Evolutionary conservation across 164 flowering plant species (phyloP).

Genomic region (Kingdonia uniflora): DNA sequence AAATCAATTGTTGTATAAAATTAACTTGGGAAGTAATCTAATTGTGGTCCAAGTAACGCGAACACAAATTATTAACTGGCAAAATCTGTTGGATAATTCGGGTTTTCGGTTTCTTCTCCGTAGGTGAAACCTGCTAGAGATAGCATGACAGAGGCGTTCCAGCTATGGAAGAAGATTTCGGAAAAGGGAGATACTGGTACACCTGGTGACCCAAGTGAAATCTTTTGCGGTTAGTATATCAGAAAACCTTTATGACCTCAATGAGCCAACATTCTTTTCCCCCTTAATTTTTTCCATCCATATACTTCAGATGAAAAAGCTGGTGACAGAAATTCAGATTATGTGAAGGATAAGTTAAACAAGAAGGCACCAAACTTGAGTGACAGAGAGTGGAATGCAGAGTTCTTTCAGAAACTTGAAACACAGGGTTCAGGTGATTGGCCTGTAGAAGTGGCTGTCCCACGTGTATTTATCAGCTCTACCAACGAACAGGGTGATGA

Average conservation of each 20-base stretch:
- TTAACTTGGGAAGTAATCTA: too few relatives aligned
- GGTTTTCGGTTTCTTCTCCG: slow-evolving; percentile 6
- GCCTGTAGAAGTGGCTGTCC: slow-evolving; percentile 87
- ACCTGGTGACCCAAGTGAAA: slow-evolving; percentile 31
- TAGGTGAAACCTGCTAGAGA: slow-evolving; percentile 96
- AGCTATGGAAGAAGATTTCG: slow-evolving; percentile 68
- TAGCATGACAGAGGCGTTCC: slow-evolving; percentile 83
- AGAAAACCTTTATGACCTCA: neutral
- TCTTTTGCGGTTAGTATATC: slow-evolving; percentile 32
- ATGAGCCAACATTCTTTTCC: too few relatives aligned
- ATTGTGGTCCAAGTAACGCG: too few relatives aligned
- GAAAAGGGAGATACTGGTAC: slow-evolving; percentile 46
- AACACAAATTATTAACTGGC: too few relatives aligned
- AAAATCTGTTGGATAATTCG: neutral
- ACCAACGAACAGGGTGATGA: slow-evolving; percentile 45
- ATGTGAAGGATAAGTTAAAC: slow-evolving; percentile 48
- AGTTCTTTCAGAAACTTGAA: slow-evolving; percentile 86
- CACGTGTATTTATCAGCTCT: slow-evolving; percentile 44
- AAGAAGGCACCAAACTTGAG: slow-evolving; percentile 68
- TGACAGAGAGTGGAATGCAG: slow-evolving; percentile 79
- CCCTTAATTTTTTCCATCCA: neutral
- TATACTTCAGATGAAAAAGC: slow-evolving; percentile 26
- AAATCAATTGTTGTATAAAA: too few relatives aligned
- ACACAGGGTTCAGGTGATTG: slow-evolving; percentile 62
- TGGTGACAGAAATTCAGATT: slow-evolving; percentile 27